These are phyloP conservation scores for Candida arabinofermentans DNA, from an alignment of 805 yeast species.

Conservation along the genomic window DNA sequence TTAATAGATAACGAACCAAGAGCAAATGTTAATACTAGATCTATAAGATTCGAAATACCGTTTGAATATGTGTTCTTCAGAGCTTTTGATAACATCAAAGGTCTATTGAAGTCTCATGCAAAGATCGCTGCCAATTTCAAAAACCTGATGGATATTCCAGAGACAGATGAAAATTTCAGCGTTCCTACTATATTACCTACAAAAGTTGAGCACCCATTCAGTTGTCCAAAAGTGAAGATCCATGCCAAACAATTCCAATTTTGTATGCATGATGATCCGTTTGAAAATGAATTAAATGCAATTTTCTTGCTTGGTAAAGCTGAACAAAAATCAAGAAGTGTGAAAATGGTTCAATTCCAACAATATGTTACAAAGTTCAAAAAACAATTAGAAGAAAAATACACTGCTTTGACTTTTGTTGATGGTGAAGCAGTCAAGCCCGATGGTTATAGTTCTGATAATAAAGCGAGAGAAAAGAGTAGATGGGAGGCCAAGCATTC, in stretches of 20 bases:
- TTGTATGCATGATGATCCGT: conserved; percentile 83
- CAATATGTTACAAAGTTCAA: conserved; percentile 17
- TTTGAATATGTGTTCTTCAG: conserved; percentile 72
- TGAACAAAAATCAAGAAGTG: conserved; percentile 62
- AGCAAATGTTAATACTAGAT: conserved; percentile 16
- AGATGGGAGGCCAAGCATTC: not conserved
- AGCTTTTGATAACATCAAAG: conserved; percentile 76
- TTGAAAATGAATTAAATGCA: conserved; percentile 68
- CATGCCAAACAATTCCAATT: conserved; percentile 54
- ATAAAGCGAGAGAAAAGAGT: not conserved
- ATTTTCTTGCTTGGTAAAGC: conserved; percentile 60
- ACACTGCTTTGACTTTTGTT: conserved; percentile 19
- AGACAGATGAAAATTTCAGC: conserved; percentile 27
- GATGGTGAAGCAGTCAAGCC: conserved; percentile 17
- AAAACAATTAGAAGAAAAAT: conserved; percentile 32
- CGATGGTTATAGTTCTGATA: not conserved
- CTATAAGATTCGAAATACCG: conserved; percentile 49
- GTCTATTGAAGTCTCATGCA: conserved; percentile 61
- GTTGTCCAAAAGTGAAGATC: conserved; percentile 55
- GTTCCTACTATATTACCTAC: conserved; percentile 30
- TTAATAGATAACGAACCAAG: conserved; percentile 7
- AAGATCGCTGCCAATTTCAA: conserved; percentile 41
- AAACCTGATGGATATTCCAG: conserved; percentile 21
- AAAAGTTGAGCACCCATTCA: conserved; percentile 34
- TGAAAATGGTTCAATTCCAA: conserved; percentile 34